phyloP scores from a whole-genome alignment of 257 asterid species.

The Euphrasia confusa region DNA sequence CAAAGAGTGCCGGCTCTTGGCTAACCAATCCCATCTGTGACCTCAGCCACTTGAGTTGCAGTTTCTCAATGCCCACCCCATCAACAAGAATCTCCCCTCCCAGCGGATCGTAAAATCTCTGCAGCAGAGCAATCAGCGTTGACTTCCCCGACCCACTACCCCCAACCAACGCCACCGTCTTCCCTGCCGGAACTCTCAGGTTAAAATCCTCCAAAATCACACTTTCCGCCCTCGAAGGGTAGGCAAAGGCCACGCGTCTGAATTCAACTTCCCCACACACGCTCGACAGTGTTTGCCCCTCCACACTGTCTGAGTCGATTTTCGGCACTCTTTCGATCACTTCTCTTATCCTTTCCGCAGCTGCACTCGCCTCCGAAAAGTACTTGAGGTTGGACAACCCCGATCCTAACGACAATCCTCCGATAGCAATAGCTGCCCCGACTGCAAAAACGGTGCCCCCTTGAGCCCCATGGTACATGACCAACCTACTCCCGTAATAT shows the following conservation, averaged over 20 bases:
- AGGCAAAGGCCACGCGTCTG: slow-evolving; percentile 51
- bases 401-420: slow-evolving; percentile 93
- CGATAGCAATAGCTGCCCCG: slow-evolving; percentile 72
- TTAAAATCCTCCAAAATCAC: slow-evolving; percentile 57
- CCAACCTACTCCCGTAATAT: slow-evolving; percentile 75
- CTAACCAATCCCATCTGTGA: slow-evolving; percentile 95
- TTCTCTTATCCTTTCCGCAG: slow-evolving; percentile 64
- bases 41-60: slow-evolving; percentile 91
- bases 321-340: slow-evolving; percentile 64
- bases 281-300: slow-evolving; percentile 45
- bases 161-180: slow-evolving; percentile 79
- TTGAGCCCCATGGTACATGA: slow-evolving; percentile 67
- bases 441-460: slow-evolving; percentile 92
- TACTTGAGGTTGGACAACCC: slow-evolving; percentile 66
- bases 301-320: slow-evolving; percentile 65
- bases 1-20: slow-evolving; percentile 93
- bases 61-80: slow-evolving; percentile 61
- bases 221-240: slow-evolving; percentile 81
- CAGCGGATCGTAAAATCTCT: slow-evolving; percentile 81
- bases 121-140: slow-evolving; percentile 69
- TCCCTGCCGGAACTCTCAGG: slow-evolving; percentile 62
- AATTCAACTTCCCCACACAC: slow-evolving; percentile 74
- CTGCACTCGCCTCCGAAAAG: slow-evolving; percentile 77
- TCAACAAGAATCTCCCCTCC: slow-evolving; percentile 69
- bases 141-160: slow-evolving; percentile 96